Conservation (phyloP, 352 stramenopile genomes). For the Phytophthora lateralis region DNA sequence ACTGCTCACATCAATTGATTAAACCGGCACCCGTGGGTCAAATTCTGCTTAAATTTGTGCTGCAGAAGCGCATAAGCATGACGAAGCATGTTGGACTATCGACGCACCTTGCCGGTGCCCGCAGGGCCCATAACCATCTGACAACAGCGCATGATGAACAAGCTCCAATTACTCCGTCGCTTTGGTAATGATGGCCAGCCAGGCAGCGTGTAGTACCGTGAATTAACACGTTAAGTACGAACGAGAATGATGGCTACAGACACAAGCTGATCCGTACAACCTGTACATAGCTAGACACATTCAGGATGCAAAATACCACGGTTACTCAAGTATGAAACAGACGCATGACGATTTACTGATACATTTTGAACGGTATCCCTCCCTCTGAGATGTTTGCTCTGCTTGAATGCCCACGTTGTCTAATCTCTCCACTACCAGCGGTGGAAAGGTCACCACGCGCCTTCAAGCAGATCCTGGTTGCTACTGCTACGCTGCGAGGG, state of each 20-base stretch:
- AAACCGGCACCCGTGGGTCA: constrained; percentile 14
- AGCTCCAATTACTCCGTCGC: constrained; percentile 20
- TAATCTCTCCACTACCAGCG: constrained; percentile 28
- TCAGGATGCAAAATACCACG: not conserved
- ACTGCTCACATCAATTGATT: constrained; percentile 46
- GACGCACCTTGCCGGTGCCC: constrained; percentile 87
- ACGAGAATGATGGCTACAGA: not conserved
- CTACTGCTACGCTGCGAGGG: constrained; percentile 32
- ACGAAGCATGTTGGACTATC: not conserved
- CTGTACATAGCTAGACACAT: not conserved
- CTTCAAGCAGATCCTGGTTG: constrained; percentile 18
- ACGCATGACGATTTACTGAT: constrained; percentile 28
- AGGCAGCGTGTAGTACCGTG: constrained; percentile 11
- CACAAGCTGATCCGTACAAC: not conserved
- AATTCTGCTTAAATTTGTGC: constrained; percentile 17
- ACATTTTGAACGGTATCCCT: constrained; percentile 25
- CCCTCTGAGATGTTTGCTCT: constrained; percentile 5
- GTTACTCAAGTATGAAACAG: not conserved
- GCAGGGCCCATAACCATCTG: constrained; percentile 93
- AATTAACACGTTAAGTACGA: constrained; percentile 11
- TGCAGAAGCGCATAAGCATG: constrained; percentile 1
- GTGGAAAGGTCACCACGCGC: constrained; percentile 19
- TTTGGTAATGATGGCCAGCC: constrained; percentile 29
- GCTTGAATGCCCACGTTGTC: constrained; percentile 4
- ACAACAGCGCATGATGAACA: constrained; percentile 80